Base-by-base conservation (phyloP, 495 filamentous ascomycete genomes). In the Jackrogersella minutella region DNA sequence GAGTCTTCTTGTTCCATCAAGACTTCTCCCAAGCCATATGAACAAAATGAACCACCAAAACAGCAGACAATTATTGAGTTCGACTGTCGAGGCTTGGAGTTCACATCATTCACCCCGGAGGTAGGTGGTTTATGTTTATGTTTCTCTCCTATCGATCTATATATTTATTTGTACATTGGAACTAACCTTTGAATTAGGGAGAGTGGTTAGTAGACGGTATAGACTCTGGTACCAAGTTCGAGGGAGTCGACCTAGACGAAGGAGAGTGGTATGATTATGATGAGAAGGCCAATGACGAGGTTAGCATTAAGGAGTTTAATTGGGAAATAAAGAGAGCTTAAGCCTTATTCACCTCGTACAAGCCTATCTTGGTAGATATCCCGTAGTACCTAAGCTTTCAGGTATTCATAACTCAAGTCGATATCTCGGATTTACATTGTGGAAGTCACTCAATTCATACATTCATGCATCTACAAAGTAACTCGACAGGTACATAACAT, bases 61-160 rank as follows among this genome's bases (percentile, higher is more conserved):
- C 77, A 79, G 31, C 86, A 90, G 72, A 93, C 91, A 65, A 85
- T 98, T 39, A 82, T 99, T 33, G 88, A 91, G 69, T 87, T 99
- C 56, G 95, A 98, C 79, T 98, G 95, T 78, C 87, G 95, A 51
- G 95, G 95, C 4, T 81, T 97, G 5, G 95, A 99, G 75, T 97
- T 99, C 68, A 86, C 84, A 0, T 89, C 93, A 46, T 99, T 97
- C 76, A 91, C 87, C 68, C 82, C 93, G 30, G 93, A 97, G 76
- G 93, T 96, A 75, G 67, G 83, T 61, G 21, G 8, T 16, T 49
- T 26, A 28, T 7, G n/a, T n/a, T n/a, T n/a, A 46, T 24, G n/a
- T 17, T 2, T n/a, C 3, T 54, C 11, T 33, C 13, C 26, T 0
- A 21, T 9, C 17, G 1, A 5, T 3, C 26, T 30, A 30, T 30